phyloP scores from a whole-genome alignment of 371 early-diverging fungal species.

The Lichtheimia ornata region DNA sequence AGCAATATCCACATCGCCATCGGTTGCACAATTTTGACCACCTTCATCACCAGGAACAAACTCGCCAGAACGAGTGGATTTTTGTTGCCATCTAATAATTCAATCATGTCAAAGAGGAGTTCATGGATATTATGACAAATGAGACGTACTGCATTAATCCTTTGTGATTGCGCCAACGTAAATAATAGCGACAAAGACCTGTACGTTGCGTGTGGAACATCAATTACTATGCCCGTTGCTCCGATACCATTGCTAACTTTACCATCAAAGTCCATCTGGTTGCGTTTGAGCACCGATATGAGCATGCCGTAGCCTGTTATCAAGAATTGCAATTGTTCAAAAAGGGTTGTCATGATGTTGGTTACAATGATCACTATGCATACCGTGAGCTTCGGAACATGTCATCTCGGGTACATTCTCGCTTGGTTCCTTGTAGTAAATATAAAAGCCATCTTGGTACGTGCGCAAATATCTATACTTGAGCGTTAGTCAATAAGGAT shows the following conservation, averaged over 20 bases:
- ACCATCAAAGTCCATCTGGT: constrained; percentile 65
- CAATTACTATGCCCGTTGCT: background rate
- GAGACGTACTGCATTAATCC: constrained; percentile 55
- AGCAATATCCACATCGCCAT: constrained; percentile 65
- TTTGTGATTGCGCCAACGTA: constrained; percentile 52
- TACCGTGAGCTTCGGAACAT: constrained; percentile 57
- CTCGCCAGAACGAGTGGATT: constrained; percentile 24
- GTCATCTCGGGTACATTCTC: constrained; percentile 45
- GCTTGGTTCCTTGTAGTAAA: constrained; percentile 50
- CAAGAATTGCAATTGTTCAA: background rate
- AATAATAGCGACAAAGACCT: constrained; percentile 57
- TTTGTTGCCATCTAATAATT: constrained; percentile 58
- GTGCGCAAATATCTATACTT: constrained; percentile 40
- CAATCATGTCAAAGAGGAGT: background rate
- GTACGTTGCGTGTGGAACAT: constrained; percentile 9
- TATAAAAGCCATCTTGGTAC: constrained; percentile 43
- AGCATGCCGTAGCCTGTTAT: constrained; percentile 63
- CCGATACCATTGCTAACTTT: background rate
- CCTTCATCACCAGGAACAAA: constrained; percentile 55
- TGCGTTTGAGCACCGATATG: constrained; percentile 59
- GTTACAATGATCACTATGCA: background rate
- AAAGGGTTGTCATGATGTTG: background rate
- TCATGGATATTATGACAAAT: background rate
- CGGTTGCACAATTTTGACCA: constrained; percentile 60
- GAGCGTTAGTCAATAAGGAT: background rate